Base-by-base conservation (phyloP, 1,284 basidiomycete species). In the Moesziomyces sp. region DNA sequence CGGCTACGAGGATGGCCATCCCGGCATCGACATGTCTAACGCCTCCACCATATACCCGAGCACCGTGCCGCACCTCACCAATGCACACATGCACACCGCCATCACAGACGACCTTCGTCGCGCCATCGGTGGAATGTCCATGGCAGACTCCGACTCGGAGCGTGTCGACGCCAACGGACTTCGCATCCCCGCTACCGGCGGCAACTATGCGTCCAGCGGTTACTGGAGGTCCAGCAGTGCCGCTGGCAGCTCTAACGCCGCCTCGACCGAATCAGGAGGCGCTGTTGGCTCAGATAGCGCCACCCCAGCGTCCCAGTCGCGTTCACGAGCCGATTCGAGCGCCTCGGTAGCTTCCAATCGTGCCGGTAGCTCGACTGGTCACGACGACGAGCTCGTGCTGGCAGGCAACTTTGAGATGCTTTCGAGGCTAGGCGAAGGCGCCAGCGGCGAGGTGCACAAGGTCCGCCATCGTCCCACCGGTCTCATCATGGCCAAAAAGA, bases 371-470 rank as follows among this genome's bases (percentile, higher is more conserved):
- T 52, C 58, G n/a, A 38, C 43, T 14, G 66, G 66, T 5, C 59
- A 63, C 18, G 74, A 78, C 19, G 74, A 73, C 13, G 78, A 78
- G 13, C 52, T 78, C 14, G 59, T 66, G 0, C 40, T 81, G 18
- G 67, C 74, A 4, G 88, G 89, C 49, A 86, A 90, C 70, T 86
- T 97, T 44, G 91, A 93, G 68, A 89, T 91, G 64, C 72, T 95
- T 24, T 85, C 86, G 18, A 87, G 91, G 43, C 86, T 99, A 0
- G 97, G 97, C 14, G 97, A 99, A 83, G 97, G 97, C 42, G 93
- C 95, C 21, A 94, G 95, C 58, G 97, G 97, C 43, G 92, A 94
- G 7, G 97, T 99, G 21, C 91, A 93, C 84, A 92, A 94, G 84
- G 96, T 97, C 46, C 88, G 86, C 77, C 92, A 94, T 84, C 89